Base-by-base conservation (phyloP, 1,284 basidiomycete genomes). In the Xanthoconium separans region DNA sequence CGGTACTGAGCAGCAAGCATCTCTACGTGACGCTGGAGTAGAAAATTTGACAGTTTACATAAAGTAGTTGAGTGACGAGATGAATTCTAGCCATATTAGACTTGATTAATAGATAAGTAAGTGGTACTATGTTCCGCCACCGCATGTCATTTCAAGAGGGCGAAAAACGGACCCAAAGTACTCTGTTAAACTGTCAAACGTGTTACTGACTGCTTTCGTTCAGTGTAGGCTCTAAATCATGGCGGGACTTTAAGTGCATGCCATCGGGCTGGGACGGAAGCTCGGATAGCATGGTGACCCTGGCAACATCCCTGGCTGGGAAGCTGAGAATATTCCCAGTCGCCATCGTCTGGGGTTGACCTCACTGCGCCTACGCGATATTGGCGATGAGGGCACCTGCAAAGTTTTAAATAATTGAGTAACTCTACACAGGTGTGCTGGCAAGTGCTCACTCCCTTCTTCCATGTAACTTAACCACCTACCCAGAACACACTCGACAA, bases 1-100 rank as follows among this genome's bases (percentile, higher is more conserved):
- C 83, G 6, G 73, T 87, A 4, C 64, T 91, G 53, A 83, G 85
- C 50, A 85, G 81, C 53, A 86, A 84, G 58, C 88, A 91, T 68
- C 69, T 93, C 65, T 87, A 84, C 62, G 86, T 92, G 60, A 85
- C 81, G 1, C 61, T 88, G 48, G 72, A 58, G 29, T 70, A 70
- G 54, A 46, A 31, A 42, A 15, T 13, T 30, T 40, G 36, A 16
- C 6, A 10, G 40, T 46, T 45, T 57, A 57, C 54, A 36, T 60
- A 47, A 47, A 15, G n/a, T 24, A 6, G 22, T 8, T n/a, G 13
- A 41, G 6, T 24, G 22, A 9, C 5, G 24, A 5, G 15, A 39
- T 5, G 3, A 34, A 34, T 39, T 39, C n/a, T 20, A 39, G 18
- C 37, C 18, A 11, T 39, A 39, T 37, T 37, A 37, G n/a, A 37